Percentiles rank a stretch among this genome's conserved stretches.
Evolutionary conservation across 139 green algal species (phyloP).

Genomic region (Micromonas pusilla): DNA sequence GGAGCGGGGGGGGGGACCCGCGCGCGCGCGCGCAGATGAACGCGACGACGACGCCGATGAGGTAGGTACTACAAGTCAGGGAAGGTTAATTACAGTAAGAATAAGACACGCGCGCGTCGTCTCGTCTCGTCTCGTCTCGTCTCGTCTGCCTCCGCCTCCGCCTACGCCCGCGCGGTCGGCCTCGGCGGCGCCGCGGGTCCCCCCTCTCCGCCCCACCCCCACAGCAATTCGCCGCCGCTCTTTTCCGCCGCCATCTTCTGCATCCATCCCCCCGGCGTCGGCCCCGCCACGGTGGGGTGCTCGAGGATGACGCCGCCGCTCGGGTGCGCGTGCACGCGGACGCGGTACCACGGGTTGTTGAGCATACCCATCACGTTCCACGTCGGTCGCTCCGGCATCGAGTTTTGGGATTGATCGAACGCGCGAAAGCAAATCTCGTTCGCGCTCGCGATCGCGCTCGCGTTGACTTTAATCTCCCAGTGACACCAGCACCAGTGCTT

Average conservation of each 20-base stretch:
- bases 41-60: no score
- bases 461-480: conserved; percentile 58
- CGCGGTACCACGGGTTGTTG: conserved; percentile 83
- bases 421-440: conserved; percentile 67
- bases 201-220: conserved; percentile 15
- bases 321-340: conserved; percentile 25
- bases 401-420: conserved; percentile 77
- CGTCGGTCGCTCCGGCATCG: conserved; percentile 38
- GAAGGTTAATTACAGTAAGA: no score
- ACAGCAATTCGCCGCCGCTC: conserved; percentile 4
- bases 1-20: no score
- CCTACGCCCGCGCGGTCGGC: no score
- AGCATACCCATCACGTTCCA: conserved; percentile 97
- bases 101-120: no score
- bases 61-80: no score
- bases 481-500: conserved; percentile 58
- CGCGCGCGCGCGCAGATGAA: no score
- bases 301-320: conserved; percentile 55
- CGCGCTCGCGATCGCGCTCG: conserved; percentile 40
- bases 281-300: conserved; percentile 53
- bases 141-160: no score
- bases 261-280: conserved; percentile 54
- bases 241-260: conserved; percentile 29
- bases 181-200: not conserved
- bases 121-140: no score